Evolutionary conservation across 2,329 filamentous ascomycete species (phyloP).

Genomic region (Cadophora malorum): DNA sequence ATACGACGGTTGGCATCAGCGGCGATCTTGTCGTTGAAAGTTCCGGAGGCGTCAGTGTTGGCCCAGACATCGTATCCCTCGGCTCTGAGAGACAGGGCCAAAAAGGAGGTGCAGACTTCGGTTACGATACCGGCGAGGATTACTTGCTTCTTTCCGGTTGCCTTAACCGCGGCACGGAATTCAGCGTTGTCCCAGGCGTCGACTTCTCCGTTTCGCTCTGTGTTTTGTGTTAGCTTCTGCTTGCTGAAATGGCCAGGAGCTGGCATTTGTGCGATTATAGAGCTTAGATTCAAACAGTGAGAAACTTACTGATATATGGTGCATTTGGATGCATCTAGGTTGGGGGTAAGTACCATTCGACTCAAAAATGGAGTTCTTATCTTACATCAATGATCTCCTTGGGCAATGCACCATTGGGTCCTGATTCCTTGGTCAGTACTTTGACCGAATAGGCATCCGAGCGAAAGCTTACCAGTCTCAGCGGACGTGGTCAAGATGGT

Average conservation of each 20-base stretch:
- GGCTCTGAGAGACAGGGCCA: slow-evolving; percentile 72
- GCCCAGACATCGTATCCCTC: slow-evolving; percentile 77
- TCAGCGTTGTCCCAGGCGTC: slow-evolving; percentile 78
- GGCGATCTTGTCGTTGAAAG: slow-evolving; percentile 64
- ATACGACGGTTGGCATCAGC: slow-evolving; percentile 72
- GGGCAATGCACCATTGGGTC: slow-evolving; percentile 74
- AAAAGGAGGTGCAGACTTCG: slow-evolving; percentile 78
- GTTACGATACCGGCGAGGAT: slow-evolving; percentile 76
- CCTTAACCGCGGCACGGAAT: slow-evolving; percentile 69
- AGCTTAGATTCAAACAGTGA: no score
- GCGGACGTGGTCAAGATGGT: slow-evolving; percentile 75
- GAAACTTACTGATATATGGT: slow-evolving; percentile 63
- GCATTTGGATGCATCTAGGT: slow-evolving; percentile 65
- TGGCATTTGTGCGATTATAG: no score
- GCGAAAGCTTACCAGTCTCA: slow-evolving; percentile 52
- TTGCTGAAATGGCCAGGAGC: no score
- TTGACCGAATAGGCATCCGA: background rate
- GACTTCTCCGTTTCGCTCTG: slow-evolving; percentile 63
- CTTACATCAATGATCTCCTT: slow-evolving; percentile 65
- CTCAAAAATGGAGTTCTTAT: slow-evolving; percentile 33
- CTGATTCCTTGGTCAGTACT: slow-evolving; percentile 43
- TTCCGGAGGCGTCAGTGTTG: slow-evolving; percentile 75
- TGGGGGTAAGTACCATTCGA: background rate
- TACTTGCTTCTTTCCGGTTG: slow-evolving; percentile 70
- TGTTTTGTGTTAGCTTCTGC: background rate